Conservation (phyloP, 129 eudicot species). For the Flaveria ramosissima region DNA sequence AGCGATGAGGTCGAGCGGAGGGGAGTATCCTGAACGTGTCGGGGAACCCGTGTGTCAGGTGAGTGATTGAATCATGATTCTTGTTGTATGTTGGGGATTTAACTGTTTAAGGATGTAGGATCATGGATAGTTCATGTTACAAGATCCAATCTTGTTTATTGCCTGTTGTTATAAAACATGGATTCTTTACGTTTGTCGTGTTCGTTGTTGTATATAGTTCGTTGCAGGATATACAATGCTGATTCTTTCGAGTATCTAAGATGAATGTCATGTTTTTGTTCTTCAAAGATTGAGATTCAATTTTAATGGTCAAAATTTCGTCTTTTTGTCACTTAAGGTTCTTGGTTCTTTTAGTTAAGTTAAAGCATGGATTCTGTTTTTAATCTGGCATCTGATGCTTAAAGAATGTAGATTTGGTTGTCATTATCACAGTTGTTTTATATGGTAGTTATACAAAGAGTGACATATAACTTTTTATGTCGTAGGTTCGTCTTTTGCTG, state of each 20-base stretch:
- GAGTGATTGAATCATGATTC: slow-evolving; percentile 2
- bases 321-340: slow-evolving; percentile 21
- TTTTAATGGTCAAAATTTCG: not conserved
- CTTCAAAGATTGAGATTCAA: slow-evolving; percentile 18
- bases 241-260: too few relatives aligned
- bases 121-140: not conserved
- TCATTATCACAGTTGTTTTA: slow-evolving; percentile 12
- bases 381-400: slow-evolving; percentile 10
- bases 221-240: too few relatives aligned
- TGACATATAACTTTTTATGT: not conserved
- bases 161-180: too few relatives aligned
- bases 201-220: too few relatives aligned
- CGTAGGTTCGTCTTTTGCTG: slow-evolving; percentile 10
- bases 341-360: not conserved
- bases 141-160: not conserved
- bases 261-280: too few relatives aligned
- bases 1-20: slow-evolving; percentile 52
- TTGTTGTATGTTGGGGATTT: too few relatives aligned
- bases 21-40: slow-evolving; percentile 64
- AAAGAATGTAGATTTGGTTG: slow-evolving; percentile 13
- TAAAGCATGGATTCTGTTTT: slow-evolving; percentile 16
- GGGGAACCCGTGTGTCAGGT: slow-evolving; percentile 96
- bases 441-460: not conserved
- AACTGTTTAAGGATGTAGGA: not conserved
- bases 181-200: too few relatives aligned